A percentile compares a stretch with the other conserved stretches of the same genome.
Conservation (phyloP, 257 asterid species). For the Fraxinus americana region DNA sequence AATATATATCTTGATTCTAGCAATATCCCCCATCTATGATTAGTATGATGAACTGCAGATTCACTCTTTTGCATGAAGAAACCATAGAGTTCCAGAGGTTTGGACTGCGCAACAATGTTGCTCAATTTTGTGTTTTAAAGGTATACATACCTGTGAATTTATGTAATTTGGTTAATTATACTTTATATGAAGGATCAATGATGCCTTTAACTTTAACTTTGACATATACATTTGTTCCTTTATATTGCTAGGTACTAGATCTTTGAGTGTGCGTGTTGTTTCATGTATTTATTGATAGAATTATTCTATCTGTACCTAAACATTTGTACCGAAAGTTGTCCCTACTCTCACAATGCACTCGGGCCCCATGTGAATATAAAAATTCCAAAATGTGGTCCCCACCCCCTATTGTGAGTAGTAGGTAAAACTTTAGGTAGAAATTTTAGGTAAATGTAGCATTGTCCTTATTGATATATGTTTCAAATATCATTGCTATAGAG, state of each 20-base stretch:
- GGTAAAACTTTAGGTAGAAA: too few relatives aligned
- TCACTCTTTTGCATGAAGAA: slow-evolving; percentile 78
- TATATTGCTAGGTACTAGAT: background rate
- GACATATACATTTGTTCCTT: background rate
- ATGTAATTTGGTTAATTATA: slow-evolving; percentile 21
- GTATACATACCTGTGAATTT: slow-evolving; percentile 35
- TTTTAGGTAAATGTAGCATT: too few relatives aligned
- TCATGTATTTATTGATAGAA: background rate
- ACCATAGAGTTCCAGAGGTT: slow-evolving; percentile 70
- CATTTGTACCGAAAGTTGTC: too few relatives aligned
- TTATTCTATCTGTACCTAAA: too few relatives aligned
- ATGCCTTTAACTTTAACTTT: background rate
- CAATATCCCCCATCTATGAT: slow-evolving; percentile 15
- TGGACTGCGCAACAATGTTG: slow-evolving; percentile 86
- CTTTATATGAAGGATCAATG: slow-evolving; percentile 14
- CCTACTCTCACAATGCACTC: too few relatives aligned
- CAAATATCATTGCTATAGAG: background rate
- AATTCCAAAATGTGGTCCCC: too few relatives aligned
- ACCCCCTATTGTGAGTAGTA: too few relatives aligned
- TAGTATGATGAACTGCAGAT: slow-evolving; percentile 41
- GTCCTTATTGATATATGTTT: background rate
- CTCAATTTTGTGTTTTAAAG: slow-evolving; percentile 83
- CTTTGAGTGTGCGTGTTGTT: slow-evolving; percentile 15
- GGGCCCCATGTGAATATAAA: too few relatives aligned
- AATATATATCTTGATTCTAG: slow-evolving; percentile 7